Percentiles rank a stretch among this genome's conserved stretches.
Conservation (phyloP, 2,329 filamentous ascomycete genomes). For the Aspergillus pseudoviridinutans region DNA sequence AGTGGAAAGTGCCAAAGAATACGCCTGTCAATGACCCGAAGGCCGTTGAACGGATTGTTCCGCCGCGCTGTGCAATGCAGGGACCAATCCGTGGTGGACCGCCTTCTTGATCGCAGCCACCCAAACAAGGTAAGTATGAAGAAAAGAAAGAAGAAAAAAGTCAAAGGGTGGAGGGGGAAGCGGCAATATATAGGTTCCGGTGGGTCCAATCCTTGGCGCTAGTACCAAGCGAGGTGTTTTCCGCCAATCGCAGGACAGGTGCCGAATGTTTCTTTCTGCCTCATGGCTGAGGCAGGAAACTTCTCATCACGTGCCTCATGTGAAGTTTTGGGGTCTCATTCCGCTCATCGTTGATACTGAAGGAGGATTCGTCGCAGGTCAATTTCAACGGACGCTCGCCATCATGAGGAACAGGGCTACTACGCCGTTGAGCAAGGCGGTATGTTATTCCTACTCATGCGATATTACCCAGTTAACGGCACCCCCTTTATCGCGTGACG, state of each 20-base stretch:
- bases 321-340: conserved; percentile 37
- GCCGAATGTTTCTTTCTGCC: background rate
- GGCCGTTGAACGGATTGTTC: conserved; percentile 47
- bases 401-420: conserved; percentile 46
- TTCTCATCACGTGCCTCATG: conserved; percentile 24
- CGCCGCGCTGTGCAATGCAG: conserved; percentile 58
- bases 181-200: conserved; percentile 27
- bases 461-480: background rate
- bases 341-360: conserved; percentile 12
- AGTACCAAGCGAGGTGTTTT: conserved; percentile 25
- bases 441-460: conserved; percentile 19
- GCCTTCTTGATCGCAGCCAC: conserved; percentile 46
- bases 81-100: conserved; percentile 45
- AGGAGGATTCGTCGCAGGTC: conserved; percentile 6
- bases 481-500: background rate
- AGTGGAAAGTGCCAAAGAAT: conserved; percentile 48
- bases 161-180: conserved; percentile 12
- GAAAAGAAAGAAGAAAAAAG: conserved; percentile 39
- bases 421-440: conserved; percentile 38
- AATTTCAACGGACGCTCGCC: conserved; percentile 15
- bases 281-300: conserved; percentile 7
- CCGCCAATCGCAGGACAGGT: conserved; percentile 11
- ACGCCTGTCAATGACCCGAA: conserved; percentile 48
- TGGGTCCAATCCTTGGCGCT: conserved; percentile 14
- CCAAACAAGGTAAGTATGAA: conserved; percentile 52